Evolutionary conservation across 306 rosid genomes (phyloP), one percentile per base, ranked within the genome.

Genomic region (Pyrus bretschneideri): DNA sequence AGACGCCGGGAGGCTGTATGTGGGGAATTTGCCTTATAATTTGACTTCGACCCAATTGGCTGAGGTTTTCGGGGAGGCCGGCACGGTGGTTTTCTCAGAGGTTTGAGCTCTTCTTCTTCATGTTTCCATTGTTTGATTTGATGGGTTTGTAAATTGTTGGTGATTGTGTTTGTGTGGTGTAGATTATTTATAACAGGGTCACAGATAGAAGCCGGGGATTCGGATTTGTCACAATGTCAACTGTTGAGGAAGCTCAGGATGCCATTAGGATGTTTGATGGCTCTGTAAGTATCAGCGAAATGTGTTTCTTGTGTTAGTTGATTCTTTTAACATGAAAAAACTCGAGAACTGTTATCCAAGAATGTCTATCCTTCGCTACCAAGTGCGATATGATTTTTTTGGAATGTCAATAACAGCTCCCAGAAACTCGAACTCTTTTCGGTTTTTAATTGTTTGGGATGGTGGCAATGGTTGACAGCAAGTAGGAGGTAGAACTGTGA

Each of bases 191-290:
- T 35, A 93, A 90, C 74, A 93, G 93, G 74, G 88, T 95, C 69
- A 92, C 99, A 1, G 90, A 89, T 70, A 85, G 97, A 69, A 92
- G 97, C 86, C 89, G 99, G 71, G 99, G 99, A 76, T 95, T 95
- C 85, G 99, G 87, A 12, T 95, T 95, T 89, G 97, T 91, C 42
- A 88, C 97, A 27, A 92, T 95, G 99, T 84, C 71, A 11, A 90
- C 81, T 52, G 78, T 80, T 60, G 97, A 92, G 69, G 97, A 95
- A 67, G 97, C 97, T 73, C 75, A 89, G 78, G 92, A 87, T 62
- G 99, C 97, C 66, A 92, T 95, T 87, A 88, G 83, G 75, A 85
- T 85, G 97, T 90, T 92, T 76, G 89, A 92, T 83, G 97, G 97
- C 78, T 88, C 97, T 38, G 97, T 95, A 89, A 88, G 91, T 77